These are phyloP conservation scores for Tanacetum coccineum DNA, from an alignment of 129 eudicot genomes.

Conservation along the genomic window DNA sequence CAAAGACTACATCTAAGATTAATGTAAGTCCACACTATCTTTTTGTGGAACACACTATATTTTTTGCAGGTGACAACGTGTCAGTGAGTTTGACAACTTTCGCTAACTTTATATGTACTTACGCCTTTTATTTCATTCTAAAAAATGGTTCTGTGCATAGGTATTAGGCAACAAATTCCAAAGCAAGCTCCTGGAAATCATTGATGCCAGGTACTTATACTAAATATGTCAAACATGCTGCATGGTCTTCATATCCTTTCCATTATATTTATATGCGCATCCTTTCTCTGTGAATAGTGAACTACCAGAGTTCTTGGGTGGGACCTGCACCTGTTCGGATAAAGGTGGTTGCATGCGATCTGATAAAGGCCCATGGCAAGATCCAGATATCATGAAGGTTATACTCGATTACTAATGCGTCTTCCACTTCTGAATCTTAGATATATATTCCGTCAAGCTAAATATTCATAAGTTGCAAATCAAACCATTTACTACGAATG, in stretches of 20 bases:
- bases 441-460: not conserved
- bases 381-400: conserved; percentile 90
- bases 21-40: conserved; percentile 52
- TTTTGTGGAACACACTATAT: not conserved
- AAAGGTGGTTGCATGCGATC: conserved; percentile 93
- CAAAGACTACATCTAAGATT: conserved; percentile 95
- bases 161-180: conserved; percentile 95
- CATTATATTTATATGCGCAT: conserved; percentile 1
- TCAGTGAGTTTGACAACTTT: too few species aligned
- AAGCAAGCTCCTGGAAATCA: conserved; percentile 86
- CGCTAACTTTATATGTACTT: too few species aligned
- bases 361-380: conserved; percentile 97
- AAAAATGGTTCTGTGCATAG: conserved; percentile 28
- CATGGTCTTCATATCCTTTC: not conserved
- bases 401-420: not conserved
- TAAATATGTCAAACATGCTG: not conserved
- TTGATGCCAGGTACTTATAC: conserved; percentile 78
- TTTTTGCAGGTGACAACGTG: too few species aligned
- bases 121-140: not conserved
- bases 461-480: too few species aligned
- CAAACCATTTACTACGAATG: too few species aligned
- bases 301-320: conserved; percentile 95
- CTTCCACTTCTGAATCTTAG: not conserved
- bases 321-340: conserved; percentile 82
- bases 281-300: conserved; percentile 51